A percentile compares a stretch with the other conserved stretches of the same genome.
These are phyloP conservation scores for Apiotrichum siamense DNA, from an alignment of 1,284 basidiomycete genomes.

Conservation along the genomic window DNA sequence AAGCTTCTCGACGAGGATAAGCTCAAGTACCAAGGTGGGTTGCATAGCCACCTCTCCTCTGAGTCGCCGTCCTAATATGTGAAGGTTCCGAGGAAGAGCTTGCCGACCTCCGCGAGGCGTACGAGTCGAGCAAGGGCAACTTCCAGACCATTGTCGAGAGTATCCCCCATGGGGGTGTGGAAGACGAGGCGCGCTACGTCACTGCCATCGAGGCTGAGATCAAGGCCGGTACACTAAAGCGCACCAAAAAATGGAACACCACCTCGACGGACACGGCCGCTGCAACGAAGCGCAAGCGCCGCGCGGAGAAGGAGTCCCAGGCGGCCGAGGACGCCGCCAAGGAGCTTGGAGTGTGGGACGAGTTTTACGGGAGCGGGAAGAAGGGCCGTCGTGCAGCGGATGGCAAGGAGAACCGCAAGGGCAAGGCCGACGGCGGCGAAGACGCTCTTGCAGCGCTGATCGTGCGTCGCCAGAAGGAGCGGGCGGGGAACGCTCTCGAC, in stretches of 20 bases:
- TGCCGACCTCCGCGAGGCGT: slow-evolving; percentile 68
- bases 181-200: slow-evolving; percentile 78
- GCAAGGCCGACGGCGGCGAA: slow-evolving; percentile 53
- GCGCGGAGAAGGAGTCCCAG: slow-evolving; percentile 67
- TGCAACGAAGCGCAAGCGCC: slow-evolving; percentile 63
- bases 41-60: neutral
- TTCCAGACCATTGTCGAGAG: slow-evolving; percentile 71
- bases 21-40: slow-evolving; percentile 77
- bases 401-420: slow-evolving; percentile 45
- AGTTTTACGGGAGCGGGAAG: slow-evolving; percentile 82
- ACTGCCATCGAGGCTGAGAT: slow-evolving; percentile 64
- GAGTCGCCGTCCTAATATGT: neutral
- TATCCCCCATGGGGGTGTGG: slow-evolving; percentile 73
- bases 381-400: slow-evolving; percentile 60
- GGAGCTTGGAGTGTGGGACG: slow-evolving; percentile 88
- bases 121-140: slow-evolving; percentile 60
- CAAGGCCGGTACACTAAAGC: slow-evolving; percentile 54
- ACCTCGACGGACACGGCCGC: slow-evolving; percentile 68
- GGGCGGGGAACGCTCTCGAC: slow-evolving; percentile 64
- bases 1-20: slow-evolving; percentile 83
- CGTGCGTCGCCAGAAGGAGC: slow-evolving; percentile 61
- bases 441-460: slow-evolving; percentile 76
- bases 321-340: slow-evolving; percentile 81
- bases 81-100: slow-evolving; percentile 76
- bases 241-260: slow-evolving; percentile 60